A percentile compares a stretch with the other conserved stretches of the same genome.
phyloP scores from a whole-genome alignment of 1,284 basidiomycete genomes.

The Boletellus dicymbophilus region DNA sequence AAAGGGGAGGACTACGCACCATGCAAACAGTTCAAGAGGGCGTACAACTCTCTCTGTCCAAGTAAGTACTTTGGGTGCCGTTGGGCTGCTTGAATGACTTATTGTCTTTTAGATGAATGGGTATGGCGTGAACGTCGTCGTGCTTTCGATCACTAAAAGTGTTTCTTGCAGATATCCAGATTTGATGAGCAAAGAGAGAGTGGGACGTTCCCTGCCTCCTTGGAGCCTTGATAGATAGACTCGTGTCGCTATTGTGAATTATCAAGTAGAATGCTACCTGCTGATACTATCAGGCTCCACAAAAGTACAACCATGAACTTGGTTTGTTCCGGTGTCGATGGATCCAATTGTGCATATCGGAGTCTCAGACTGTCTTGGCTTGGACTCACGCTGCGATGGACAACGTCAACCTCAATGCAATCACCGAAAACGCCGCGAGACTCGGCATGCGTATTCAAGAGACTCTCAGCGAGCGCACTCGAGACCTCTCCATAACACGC shows the following conservation, averaged over 20 bases:
- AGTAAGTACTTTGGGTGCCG: constrained; percentile 64
- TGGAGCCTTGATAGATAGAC: constrained; percentile 64
- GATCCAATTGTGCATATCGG: too few species aligned
- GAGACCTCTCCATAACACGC: constrained; percentile 62
- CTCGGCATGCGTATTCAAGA: constrained; percentile 80
- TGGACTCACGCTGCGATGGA: constrained; percentile 25
- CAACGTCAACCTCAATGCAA: constrained; percentile 60
- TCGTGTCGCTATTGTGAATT: constrained; percentile 4
- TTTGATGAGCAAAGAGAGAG: constrained; percentile 94
- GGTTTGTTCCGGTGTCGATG: too few species aligned
- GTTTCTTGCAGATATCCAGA: constrained; percentile 62
- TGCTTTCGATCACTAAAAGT: constrained; percentile 9
- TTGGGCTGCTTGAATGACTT: constrained; percentile 6
- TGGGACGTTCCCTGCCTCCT: constrained; percentile 89
- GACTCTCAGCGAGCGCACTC: constrained; percentile 74
- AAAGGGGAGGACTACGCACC: constrained; percentile 98
- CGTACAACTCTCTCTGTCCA: constrained; percentile 97
- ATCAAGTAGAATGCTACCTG: too few species aligned
- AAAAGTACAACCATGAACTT: too few species aligned
- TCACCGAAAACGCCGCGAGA: constrained; percentile 79
- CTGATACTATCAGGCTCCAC: too few species aligned
- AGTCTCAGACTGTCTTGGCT: too few species aligned
- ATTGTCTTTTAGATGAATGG: constrained; percentile 73
- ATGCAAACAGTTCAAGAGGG: constrained; percentile 98
- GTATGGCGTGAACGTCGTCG: constrained; percentile 42